Base-by-base conservation (phyloP, 768 basidiomycete genomes). In the Cubamyces sp. region DNA sequence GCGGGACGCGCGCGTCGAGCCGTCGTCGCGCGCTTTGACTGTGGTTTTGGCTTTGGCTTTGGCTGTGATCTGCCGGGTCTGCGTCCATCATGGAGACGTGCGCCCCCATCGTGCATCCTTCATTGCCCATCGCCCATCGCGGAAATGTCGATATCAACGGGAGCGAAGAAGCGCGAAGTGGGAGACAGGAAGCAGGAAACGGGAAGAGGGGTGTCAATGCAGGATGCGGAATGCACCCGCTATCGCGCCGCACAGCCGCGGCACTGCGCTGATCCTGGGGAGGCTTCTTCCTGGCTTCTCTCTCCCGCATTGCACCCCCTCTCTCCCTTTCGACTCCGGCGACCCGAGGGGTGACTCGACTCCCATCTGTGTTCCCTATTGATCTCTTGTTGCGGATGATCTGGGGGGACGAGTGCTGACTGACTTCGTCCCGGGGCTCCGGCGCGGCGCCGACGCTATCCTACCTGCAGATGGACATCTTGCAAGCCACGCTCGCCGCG, bases 401-500 rank as follows among this genome's bases (percentile, higher is more conserved):
- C 6, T 34, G 6, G 9, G 34, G 9, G 34, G 4, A 34, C 11
- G 5, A 11, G 34, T 34, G 34, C 34, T 40, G 28, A 41, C 34
- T 46, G 52, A 54, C 34, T 34, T 9, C 34, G 34, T 34, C 11
- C 34, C 34, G 34, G 34, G 34, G 9, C 34, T 34, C 34, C 39
- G 55, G 15, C 12, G 16, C 47, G 25, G 11, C 2, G n/a, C n/a
- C n/a, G n/a, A n/a, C n/a, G n/a, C n/a, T n/a, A n/a, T n/a, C 40
- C 8, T 7, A 18, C 72, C 75, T 68, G 15, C 50, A 76, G 83
- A 90, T 76, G 83, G 83, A 84, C 57, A 82, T 90, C 25, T 71
- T 89, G 23, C 72, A 76, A 45, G 76, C 80, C 4, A 88, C 83
- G 4, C 76, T 91, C 49, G 76, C 75, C 11, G 74, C 84, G 3